phyloP scores from a whole-genome alignment of 345 rosid genomes.

The Corchorus capsularis region DNA sequence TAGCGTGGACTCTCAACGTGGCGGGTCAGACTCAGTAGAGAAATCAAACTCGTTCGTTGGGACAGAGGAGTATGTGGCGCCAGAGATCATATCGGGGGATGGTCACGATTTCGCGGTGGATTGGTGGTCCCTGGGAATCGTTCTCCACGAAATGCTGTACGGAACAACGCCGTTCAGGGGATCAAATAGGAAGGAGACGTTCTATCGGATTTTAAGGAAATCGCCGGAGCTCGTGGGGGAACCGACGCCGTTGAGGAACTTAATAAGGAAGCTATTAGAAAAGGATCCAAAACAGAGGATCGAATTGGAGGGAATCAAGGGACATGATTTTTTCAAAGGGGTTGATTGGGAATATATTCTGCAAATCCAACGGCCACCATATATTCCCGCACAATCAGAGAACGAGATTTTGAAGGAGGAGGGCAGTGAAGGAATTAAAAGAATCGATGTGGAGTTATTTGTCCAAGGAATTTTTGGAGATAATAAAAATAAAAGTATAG shows the following conservation, averaged over 20 bases:
- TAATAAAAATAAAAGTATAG: neutral
- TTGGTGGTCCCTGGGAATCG: constrained; percentile 91
- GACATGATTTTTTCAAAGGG: constrained; percentile 68
- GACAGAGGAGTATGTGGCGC: constrained; percentile 93
- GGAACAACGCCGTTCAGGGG: constrained; percentile 85
- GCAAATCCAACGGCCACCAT: constrained; percentile 64
- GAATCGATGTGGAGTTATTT: constrained; percentile 63
- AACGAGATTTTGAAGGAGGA: constrained; percentile 20
- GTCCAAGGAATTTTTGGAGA: constrained; percentile 50
- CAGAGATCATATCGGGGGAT: constrained; percentile 67
- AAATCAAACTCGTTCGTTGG: constrained; percentile 91
- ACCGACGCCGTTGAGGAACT: constrained; percentile 65
- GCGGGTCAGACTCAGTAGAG: constrained; percentile 32
- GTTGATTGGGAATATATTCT: constrained; percentile 58
- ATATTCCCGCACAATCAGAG: constrained; percentile 46
- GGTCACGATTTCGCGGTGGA: constrained; percentile 92
- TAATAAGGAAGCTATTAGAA: constrained; percentile 56
- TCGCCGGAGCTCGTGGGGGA: constrained; percentile 66
- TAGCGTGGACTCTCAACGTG: constrained; percentile 4
- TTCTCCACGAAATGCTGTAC: constrained; percentile 87
- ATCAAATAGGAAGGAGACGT: constrained; percentile 67
- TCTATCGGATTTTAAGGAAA: constrained; percentile 54
- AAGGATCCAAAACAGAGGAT: constrained; percentile 76
- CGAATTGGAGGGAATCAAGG: constrained; percentile 53
- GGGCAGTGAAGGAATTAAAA: constrained; percentile 24